These are phyloP conservation scores for Phalaenopsis equestris DNA, from an alignment of 106 monocot species.

Conservation along the genomic window DNA sequence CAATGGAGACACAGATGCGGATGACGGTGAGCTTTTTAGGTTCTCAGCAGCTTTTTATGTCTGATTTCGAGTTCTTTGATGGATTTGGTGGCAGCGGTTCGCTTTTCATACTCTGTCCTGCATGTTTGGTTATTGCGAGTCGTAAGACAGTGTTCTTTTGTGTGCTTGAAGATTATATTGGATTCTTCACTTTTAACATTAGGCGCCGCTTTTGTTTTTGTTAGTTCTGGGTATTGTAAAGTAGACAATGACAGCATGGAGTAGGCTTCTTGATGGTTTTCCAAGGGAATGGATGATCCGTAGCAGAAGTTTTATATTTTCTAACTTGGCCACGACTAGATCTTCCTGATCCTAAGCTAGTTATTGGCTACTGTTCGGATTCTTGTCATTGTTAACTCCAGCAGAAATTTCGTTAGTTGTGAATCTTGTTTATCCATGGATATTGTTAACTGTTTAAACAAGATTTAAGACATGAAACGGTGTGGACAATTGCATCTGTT, in stretches of 20 bases:
- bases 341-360: not conserved
- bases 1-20: conserved; percentile 17
- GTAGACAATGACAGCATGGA: not conserved
- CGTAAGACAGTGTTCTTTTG: not conserved
- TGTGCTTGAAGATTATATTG: not conserved
- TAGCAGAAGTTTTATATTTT: not conserved
- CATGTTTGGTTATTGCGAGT: not conserved
- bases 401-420: not conserved
- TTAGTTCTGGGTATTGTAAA: not conserved
- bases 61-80: not conserved
- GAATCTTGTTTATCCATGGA: not conserved
- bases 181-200: not conserved
- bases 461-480: not conserved
- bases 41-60: not conserved
- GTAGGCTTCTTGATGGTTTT: not conserved
- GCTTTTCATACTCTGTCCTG: not conserved
- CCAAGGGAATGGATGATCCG: not conserved
- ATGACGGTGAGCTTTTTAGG: conserved; percentile 24
- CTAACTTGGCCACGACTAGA: not conserved
- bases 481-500: not conserved
- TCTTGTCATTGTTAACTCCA: not conserved
- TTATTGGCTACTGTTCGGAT: not conserved
- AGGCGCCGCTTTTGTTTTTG: not conserved
- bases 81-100: not conserved
- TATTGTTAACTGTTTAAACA: not conserved